phyloP scores from a whole-genome alignment of 495 filamentous ascomycete genomes.

The Beverwykella pulmonaria region DNA sequence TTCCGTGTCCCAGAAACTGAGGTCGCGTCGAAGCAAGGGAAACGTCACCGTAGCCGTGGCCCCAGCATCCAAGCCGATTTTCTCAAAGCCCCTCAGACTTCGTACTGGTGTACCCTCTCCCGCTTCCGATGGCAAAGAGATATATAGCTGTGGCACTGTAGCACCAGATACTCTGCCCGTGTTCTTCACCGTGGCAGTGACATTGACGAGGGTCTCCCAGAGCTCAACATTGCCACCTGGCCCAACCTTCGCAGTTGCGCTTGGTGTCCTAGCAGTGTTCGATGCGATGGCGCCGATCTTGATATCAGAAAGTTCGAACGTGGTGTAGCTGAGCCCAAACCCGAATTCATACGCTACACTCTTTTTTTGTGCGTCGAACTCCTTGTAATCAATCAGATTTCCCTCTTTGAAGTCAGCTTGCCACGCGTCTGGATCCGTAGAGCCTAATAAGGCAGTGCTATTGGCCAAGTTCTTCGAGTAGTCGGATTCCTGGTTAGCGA shows the following conservation, averaged over 20 bases:
- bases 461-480: conserved; percentile 48
- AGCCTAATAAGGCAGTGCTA: conserved; percentile 24
- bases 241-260: conserved; percentile 12
- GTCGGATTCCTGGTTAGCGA: conserved; percentile 34
- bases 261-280: conserved; percentile 11
- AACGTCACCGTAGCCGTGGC: conserved; percentile 51
- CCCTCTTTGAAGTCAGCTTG: conserved; percentile 52
- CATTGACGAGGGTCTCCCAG: conserved; percentile 42
- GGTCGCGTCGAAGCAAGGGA: conserved; percentile 52
- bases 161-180: conserved; percentile 54
- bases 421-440: conserved; percentile 26
- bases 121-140: conserved; percentile 41
- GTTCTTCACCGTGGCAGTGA: conserved; percentile 55
- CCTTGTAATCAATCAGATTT: conserved; percentile 56
- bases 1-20: conserved; percentile 58
- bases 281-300: not conserved
- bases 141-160: conserved; percentile 63
- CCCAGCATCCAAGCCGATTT: conserved; percentile 51
- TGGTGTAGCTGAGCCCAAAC: conserved; percentile 43
- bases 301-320: conserved; percentile 25
- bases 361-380: conserved; percentile 52
- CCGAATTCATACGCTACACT: conserved; percentile 55
- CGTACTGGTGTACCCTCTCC: conserved; percentile 44
- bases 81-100: conserved; percentile 61
- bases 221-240: conserved; percentile 31